Conservation (phyloP, 2,329 filamentous ascomycete species). For the Tolypocladium sp. region DNA sequence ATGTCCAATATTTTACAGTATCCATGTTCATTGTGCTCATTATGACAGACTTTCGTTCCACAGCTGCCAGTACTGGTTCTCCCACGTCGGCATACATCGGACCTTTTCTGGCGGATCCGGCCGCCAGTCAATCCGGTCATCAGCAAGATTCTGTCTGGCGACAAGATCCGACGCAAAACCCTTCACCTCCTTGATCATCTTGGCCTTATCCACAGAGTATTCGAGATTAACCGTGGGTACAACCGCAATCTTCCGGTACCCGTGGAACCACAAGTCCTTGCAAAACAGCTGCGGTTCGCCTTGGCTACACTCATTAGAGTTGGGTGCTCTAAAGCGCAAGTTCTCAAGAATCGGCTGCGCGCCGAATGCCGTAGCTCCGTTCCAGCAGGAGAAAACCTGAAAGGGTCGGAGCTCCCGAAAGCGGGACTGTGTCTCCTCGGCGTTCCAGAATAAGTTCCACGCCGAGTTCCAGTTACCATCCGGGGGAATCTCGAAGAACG, state of each 20-base stretch:
- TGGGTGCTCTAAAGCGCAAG: slow-evolving; percentile 33
- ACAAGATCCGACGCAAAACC: slow-evolving; percentile 35
- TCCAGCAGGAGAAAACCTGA: slow-evolving; percentile 55
- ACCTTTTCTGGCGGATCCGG: slow-evolving; percentile 33
- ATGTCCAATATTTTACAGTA: too few species aligned
- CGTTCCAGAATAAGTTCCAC: slow-evolving; percentile 44
- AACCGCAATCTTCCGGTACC: slow-evolving; percentile 43
- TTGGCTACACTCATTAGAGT: slow-evolving; percentile 36
- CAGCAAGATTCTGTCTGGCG: slow-evolving; percentile 14
- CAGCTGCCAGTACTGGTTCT: slow-evolving; percentile 28
- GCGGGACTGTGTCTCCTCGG: slow-evolving; percentile 22
- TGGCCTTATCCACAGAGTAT: slow-evolving; percentile 37
- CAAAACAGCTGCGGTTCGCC: slow-evolving; percentile 48
- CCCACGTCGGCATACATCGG: slow-evolving; percentile 36
- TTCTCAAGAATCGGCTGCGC: slow-evolving; percentile 35
- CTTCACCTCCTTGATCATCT: slow-evolving; percentile 37
- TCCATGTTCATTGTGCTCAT: background rate
- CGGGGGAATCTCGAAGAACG: slow-evolving; percentile 43
- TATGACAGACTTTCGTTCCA: slow-evolving; percentile 18
- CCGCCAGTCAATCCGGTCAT: slow-evolving; percentile 31
- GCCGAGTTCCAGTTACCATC: slow-evolving; percentile 39
- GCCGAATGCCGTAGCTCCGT: slow-evolving; percentile 40
- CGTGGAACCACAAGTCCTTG: slow-evolving; percentile 45
- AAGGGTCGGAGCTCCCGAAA: slow-evolving; percentile 34
- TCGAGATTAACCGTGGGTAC: slow-evolving; percentile 47